Evolutionary conservation across 2,329 filamentous ascomycete species (phyloP), one percentile per base, ranked within the genome.

Genomic region (Fulvia fulva): DNA sequence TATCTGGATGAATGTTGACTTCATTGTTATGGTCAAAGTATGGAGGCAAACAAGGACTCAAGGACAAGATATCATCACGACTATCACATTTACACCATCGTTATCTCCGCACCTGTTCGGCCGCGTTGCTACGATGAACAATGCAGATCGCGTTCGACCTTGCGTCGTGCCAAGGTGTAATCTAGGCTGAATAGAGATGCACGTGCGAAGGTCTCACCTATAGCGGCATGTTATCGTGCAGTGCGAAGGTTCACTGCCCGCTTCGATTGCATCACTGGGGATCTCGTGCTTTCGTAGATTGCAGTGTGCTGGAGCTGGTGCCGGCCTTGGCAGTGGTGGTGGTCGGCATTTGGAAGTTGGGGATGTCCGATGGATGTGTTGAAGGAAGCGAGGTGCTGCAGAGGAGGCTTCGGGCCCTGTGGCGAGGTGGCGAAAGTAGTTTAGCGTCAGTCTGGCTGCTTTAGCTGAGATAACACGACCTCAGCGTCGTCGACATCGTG

Each of bases 251-350:
- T 12, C 7, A 12, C 14, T 12, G 11, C 34, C 9, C 34, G 34
- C 34, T 14, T 37, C 11, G 16, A 37, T 37, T 37, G 34, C 34
- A 37, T 92, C 69, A 80, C 69, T 62, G 28, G n/a, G n/a, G n/a
- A n/a, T n/a, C n/a, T n/a, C n/a, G n/a, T n/a, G n/a, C n/a, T n/a
- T n/a, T n/a, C n/a, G n/a, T n/a, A n/a, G n/a, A n/a, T n/a, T n/a
- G n/a, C n/a, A n/a, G n/a, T n/a, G n/a, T n/a, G n/a, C n/a, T n/a
- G n/a, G n/a, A n/a, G n/a, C n/a, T n/a, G n/a, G n/a, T n/a, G n/a
- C n/a, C n/a, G n/a, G n/a, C n/a, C n/a, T n/a, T n/a, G n/a, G n/a
- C n/a, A n/a, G n/a, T n/a, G n/a, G n/a, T n/a, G n/a, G n/a, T n/a
- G n/a, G n/a, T n/a, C n/a, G n/a, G n/a, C n/a, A n/a, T n/a, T n/a